Evolutionary conservation across 78 protist genomes (phyloP).

Genomic region (Protostelium mycophagum): DNA sequence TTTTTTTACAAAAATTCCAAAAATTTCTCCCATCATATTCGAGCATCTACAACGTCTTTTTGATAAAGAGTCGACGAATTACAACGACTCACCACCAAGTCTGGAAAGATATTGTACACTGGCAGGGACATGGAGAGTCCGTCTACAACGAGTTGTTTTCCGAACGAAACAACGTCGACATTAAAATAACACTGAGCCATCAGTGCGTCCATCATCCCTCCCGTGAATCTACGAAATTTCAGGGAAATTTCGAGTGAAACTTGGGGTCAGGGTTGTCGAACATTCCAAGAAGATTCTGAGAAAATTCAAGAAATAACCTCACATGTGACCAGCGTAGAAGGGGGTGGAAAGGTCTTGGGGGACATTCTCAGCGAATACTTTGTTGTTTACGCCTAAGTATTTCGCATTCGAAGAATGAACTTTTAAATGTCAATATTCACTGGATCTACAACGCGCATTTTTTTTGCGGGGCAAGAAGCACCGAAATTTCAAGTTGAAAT

Average conservation of each 20-base stretch:
- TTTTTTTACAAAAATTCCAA: too few relatives aligned
- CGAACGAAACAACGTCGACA: neutral
- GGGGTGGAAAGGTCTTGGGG: neutral
- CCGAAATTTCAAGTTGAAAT: too few relatives aligned
- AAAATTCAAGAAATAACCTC: neutral
- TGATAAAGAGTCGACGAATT: neutral
- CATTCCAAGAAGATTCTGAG: too few relatives aligned
- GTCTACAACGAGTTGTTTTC: neutral
- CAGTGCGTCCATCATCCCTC: neutral
- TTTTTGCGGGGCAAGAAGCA: too few relatives aligned
- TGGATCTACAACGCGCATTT: too few relatives aligned
- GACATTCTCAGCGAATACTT: neutral
- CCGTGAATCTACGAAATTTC: neutral
- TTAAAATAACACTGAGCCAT: neutral
- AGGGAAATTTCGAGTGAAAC: neutral
- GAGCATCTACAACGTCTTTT: too few relatives aligned
- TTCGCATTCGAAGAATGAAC: neutral
- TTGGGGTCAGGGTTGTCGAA: too few relatives aligned
- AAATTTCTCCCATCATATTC: too few relatives aligned
- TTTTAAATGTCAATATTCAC: too few relatives aligned
- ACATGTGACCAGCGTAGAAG: neutral
- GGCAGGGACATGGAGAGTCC: neutral
- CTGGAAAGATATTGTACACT: neutral
- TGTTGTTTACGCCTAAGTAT: neutral
- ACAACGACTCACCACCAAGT: neutral